Conservation (phyloP, 441 rosid species). For the Melastoma candidum region DNA sequence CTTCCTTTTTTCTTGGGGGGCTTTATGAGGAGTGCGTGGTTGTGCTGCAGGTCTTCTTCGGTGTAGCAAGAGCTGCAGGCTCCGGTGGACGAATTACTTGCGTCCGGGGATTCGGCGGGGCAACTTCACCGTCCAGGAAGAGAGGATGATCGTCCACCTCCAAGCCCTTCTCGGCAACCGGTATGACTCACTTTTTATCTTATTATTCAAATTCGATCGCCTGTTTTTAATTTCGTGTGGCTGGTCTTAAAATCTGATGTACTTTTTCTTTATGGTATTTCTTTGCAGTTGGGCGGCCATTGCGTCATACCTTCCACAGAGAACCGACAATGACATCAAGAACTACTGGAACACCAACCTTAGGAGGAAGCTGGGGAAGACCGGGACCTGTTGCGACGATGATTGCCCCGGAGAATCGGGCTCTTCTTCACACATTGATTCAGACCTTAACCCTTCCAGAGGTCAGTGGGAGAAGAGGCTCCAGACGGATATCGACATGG, state of each 20-base stretch:
- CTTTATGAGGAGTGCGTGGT: not conserved
- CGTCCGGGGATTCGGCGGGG: slow-evolving; percentile 9
- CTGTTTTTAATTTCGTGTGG: too few species aligned
- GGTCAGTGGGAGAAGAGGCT: slow-evolving; percentile 21
- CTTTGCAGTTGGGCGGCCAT: slow-evolving; percentile 18
- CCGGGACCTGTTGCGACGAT: not conserved
- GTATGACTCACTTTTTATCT: too few species aligned
- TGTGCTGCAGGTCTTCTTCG: slow-evolving; percentile 4
- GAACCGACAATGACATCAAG: slow-evolving; percentile 20
- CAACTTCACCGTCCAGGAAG: slow-evolving; percentile 5
- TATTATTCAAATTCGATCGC: too few species aligned
- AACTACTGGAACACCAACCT: slow-evolving; percentile 19
- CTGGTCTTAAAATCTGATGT: not conserved
- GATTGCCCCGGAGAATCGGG: not conserved
- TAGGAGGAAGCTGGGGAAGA: slow-evolving; percentile 15
- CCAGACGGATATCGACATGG: slow-evolving; percentile 16
- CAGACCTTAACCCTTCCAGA: not conserved
- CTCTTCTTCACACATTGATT: not conserved
- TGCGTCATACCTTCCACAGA: slow-evolving; percentile 19
- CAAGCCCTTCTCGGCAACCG: slow-evolving; percentile 1
- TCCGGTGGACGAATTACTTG: slow-evolving; percentile 8
- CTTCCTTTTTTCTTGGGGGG: not conserved
- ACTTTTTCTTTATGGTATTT: not conserved
- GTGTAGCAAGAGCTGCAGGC: slow-evolving; percentile 12
- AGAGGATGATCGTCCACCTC: slow-evolving; percentile 9